Base-by-base conservation (phyloP, 208 protist genomes). In the Trypanosoma conorhini region DNA sequence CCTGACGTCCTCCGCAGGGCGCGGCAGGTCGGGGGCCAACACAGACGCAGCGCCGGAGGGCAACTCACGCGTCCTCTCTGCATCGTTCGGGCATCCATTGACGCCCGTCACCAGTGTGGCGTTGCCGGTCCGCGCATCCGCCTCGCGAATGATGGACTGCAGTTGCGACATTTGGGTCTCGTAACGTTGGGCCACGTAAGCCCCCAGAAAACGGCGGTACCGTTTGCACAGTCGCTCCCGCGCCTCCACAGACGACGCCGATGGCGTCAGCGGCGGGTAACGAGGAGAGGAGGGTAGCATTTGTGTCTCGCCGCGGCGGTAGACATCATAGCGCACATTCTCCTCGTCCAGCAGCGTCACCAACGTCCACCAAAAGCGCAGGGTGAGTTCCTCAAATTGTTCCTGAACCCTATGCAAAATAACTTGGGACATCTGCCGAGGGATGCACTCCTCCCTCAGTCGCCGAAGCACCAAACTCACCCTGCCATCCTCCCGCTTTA, bases 391-490 rank as follows among this genome's bases (percentile, higher is more conserved):
- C 35, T 77, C 51, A 62, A 77, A 77, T 19, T 35, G 19, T 38
- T 67, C 35, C n/a, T 67, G 59, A 7, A 77, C 3, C 26, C 48
- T 56, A 24, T 50, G n/a, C 46, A 71, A 46, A 60, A 77, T 59
- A 26, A 13, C 12, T 42, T 70, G 35, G 42, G 44, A 21, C 44
- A 76, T 66, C 24, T 55, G 44, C 15, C 44, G 42, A 10, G 71
- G 71, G 26, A 44, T 66, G 31, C 10, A 9, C 21, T 30, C 1
- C 31, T 61, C 22, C 62, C 84, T 78, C 1, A 79, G 59, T 55
- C 44, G n/a, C 24, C 67, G 55, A 2, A 89, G 67, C 35, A 64
- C 81, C 40, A 35, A 56, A 9, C 52, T 24, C 13, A 82, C 61
- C 19, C 1, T 48, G 3, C 67, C 30, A 15, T 67, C 44, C 22